Percentiles rank a stretch among this genome's conserved stretches.
Conservation (phyloP, 192 early-diverging fungal species). For the Dissophora ornata region DNA sequence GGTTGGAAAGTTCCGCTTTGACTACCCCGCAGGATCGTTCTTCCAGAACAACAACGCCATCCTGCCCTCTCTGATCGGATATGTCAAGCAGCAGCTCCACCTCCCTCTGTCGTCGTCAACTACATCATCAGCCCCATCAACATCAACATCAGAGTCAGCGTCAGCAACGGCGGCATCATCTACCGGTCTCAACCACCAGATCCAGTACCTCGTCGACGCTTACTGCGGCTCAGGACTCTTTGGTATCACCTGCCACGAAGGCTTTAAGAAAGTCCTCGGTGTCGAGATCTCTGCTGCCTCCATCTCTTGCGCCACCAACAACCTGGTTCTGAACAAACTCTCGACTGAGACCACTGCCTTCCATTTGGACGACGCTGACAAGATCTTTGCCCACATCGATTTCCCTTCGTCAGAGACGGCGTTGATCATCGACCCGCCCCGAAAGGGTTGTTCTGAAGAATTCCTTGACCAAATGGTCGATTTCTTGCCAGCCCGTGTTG, state of each 20-base stretch:
- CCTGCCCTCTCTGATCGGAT: slow-evolving; percentile 67
- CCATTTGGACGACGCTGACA: slow-evolving; percentile 67
- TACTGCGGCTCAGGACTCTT: slow-evolving; percentile 82
- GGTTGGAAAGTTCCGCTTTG: slow-evolving; percentile 67
- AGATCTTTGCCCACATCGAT: slow-evolving; percentile 68
- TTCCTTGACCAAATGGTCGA: slow-evolving; percentile 75
- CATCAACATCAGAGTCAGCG: neutral
- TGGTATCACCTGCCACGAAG: slow-evolving; percentile 68
- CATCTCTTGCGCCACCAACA: slow-evolving; percentile 72
- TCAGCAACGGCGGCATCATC: neutral
- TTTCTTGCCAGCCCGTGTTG: slow-evolving; percentile 73
- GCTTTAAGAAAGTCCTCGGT: slow-evolving; percentile 72
- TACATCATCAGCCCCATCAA: slow-evolving; percentile 2
- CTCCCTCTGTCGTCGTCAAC: slow-evolving; percentile 26
- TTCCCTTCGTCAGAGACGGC: slow-evolving; percentile 64
- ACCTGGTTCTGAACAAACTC: slow-evolving; percentile 66
- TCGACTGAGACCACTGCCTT: slow-evolving; percentile 66
- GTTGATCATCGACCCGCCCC: slow-evolving; percentile 79
- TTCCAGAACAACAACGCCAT: slow-evolving; percentile 79
- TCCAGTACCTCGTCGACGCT: slow-evolving; percentile 71
- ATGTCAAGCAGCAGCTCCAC: slow-evolving; percentile 71
- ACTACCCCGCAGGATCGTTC: slow-evolving; percentile 72
- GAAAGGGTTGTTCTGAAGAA: slow-evolving; percentile 72
- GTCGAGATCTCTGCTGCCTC: slow-evolving; percentile 73
- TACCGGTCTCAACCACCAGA: slow-evolving; percentile 34